These are phyloP conservation scores for Heracleum sosnowskyi DNA, from an alignment of 129 eudicot genomes.

Conservation along the genomic window DNA sequence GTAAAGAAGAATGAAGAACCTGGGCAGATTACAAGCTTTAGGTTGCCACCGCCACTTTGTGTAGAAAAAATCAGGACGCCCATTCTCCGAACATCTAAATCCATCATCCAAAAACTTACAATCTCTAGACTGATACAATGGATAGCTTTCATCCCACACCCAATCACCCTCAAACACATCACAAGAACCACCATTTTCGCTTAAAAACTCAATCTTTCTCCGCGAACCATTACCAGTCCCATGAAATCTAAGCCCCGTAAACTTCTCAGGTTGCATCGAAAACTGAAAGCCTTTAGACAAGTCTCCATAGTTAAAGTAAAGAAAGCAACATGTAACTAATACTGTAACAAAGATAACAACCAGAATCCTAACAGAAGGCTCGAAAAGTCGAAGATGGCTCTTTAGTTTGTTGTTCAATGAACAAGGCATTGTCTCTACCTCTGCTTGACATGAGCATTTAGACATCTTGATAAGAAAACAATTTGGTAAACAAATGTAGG, in stretches of 20 bases:
- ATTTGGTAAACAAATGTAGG: background rate
- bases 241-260: conserved; percentile 38
- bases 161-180: conserved; percentile 95
- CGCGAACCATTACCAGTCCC: conserved; percentile 4
- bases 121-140: conserved; percentile 68
- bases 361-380: conserved; percentile 60
- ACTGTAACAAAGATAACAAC: conserved; percentile 41
- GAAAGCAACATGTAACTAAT: conserved; percentile 46
- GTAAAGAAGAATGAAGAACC: conserved; percentile 27
- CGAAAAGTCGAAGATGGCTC: conserved; percentile 44
- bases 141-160: conserved; percentile 96
- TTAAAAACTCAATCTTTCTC: conserved; percentile 52
- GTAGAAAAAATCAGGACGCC: conserved; percentile 68
- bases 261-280: conserved; percentile 32
- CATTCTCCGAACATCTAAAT: conserved; percentile 85
- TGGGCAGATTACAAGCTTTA: conserved; percentile 78
- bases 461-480: conserved; percentile 28
- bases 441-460: conserved; percentile 37
- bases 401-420: conserved; percentile 41
- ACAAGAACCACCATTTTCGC: conserved; percentile 54
- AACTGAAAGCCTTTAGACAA: conserved; percentile 38
- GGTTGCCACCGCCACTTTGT: conserved; percentile 99
- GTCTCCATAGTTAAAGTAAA: conserved; percentile 66
- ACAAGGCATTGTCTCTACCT: conserved; percentile 16
- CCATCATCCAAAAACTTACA: conserved; percentile 88